Base-by-base conservation (phyloP, 208 protist genomes). In the Porcisia hertigi region DNA sequence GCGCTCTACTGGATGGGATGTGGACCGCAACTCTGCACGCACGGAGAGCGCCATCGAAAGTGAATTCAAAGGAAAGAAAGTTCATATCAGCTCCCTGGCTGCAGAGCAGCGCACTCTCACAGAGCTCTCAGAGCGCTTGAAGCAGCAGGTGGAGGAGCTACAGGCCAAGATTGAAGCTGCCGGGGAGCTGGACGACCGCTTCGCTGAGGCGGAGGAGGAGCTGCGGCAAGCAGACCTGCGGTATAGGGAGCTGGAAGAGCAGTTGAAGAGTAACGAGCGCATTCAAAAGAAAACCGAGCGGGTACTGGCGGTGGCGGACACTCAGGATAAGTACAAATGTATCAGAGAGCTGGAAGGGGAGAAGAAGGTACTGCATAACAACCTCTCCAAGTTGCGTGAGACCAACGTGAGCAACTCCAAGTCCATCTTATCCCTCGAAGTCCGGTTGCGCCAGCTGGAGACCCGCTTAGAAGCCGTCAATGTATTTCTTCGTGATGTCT, bases 271-370 rank as follows among this genome's bases (percentile, higher is more conserved):
- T 41, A 84, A 86, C 69, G 84, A 94, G 81, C 92, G 89, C 14
- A 83, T 97, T 18, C 81, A 82, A 58, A 93, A 94, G 81, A 95
- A 93, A 77, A 97, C 94, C 79, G 90, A 97, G 77, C 86, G 87
- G 7, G 64, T 93, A 20, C 75, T 97, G 36, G 84, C 86, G 54
- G 34, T 80, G 36, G 49, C 80, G 18, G 74, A 49, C 54, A 54
- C 72, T n/a, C 66, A 73, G 54, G 85, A 97, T 71, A 77, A 85
- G 62, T 91, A 92, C 86, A 92, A 94, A 77, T 73, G 52, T 11
- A 81, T 97, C 39, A 90, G 89, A 23, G 67, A 88, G 47, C 71
- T 97, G 34, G 92, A 97, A 52, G 84, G 86, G 9, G 89, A 92
- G 59, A 97, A 94, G 78, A 88, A 82, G 39, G 87, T 92, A 25